phyloP scores from a whole-genome alignment of 306 rosid species.

The Lagenaria siceraria region DNA sequence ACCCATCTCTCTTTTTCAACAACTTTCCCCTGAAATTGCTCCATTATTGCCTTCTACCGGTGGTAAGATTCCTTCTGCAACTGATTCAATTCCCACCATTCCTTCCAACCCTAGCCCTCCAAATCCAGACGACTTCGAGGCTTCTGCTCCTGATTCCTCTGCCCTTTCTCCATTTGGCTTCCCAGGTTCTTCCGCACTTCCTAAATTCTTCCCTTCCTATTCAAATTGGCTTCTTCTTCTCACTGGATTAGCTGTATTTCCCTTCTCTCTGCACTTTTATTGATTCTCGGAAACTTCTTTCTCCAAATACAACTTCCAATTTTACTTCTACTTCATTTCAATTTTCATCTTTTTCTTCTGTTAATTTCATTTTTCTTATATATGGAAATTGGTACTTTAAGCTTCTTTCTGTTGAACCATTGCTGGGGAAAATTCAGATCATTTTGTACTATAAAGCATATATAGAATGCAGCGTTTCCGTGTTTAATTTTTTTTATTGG shows the following conservation, averaged over 20 bases:
- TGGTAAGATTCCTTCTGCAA: slow-evolving; percentile 38
- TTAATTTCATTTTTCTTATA: neutral
- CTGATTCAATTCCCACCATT: slow-evolving; percentile 68
- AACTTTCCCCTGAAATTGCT: slow-evolving; percentile 64
- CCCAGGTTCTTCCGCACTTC: slow-evolving; percentile 32
- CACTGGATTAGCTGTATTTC: neutral
- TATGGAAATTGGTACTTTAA: neutral
- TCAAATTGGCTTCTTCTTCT: slow-evolving; percentile 17
- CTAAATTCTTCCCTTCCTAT: slow-evolving; percentile 16
- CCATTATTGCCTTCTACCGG: slow-evolving; percentile 85
- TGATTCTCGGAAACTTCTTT: neutral
- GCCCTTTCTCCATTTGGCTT: slow-evolving; percentile 52
- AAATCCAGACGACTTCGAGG: slow-evolving; percentile 48
- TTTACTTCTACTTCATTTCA: neutral
- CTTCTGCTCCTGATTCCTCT: slow-evolving; percentile 39
- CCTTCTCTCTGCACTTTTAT: neutral
- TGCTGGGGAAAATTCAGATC: neutral
- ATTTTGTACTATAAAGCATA: neutral
- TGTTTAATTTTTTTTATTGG: neutral
- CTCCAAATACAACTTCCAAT: neutral
- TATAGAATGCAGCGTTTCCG: neutral
- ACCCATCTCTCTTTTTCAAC: slow-evolving; percentile 31
- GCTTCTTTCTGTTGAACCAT: neutral
- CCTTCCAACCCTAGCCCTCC: slow-evolving; percentile 88
- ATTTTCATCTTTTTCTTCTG: neutral